Base-by-base conservation (phyloP, 148 eudicot species). In the Persicaria maculosa region DNA sequence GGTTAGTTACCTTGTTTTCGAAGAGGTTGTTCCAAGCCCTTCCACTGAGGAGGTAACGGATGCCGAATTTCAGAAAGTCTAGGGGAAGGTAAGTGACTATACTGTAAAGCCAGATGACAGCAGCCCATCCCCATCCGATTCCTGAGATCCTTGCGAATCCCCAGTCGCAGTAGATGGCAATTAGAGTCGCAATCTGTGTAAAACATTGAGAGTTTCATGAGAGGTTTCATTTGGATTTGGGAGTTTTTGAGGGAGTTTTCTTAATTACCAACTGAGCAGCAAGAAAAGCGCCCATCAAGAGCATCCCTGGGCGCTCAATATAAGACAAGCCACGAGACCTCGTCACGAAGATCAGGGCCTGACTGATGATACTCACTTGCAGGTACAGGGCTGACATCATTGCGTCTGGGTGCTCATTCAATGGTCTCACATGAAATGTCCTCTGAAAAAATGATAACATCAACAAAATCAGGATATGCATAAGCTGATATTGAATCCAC, bases 41-140 rank as follows among this genome's bases (percentile, higher is more conserved):
- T 54, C 93, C 93, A 71, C 89, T 87, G 6, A 89, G 79, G 9
- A 71, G 74, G 16, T 87, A 89, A 47, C 91, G 87, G 6, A 84
- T 85, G 43, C 44, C 48, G 47, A 89, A 87, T 78, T 89, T 89
- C 73, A 89, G 79, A 44, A 85, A 12, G 78, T 89, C 93, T 6
- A 89, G 89, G 0, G 90, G 91, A 22, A 89, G 17, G 67, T 89
- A 89, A n/a, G 83, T 78, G 17, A 89, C 76, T 36, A 89, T 48
- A 71, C 79, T 89, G 82, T 83, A 89, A 15, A 89, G 44, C 93
- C 93, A 89, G 20, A 89, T 87, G 20, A 76, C 88, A 46, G 76
- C 85, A 47, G 91, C 89, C 93, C 93, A 89, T 47, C 91, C 89
- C 93, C 93, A 89, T 36, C 91, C 91, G 72, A 85, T 82, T 61